Evolutionary conservation across 495 filamentous ascomycete genomes (phyloP).

Genomic region (Bacidia gigantensis): DNA sequence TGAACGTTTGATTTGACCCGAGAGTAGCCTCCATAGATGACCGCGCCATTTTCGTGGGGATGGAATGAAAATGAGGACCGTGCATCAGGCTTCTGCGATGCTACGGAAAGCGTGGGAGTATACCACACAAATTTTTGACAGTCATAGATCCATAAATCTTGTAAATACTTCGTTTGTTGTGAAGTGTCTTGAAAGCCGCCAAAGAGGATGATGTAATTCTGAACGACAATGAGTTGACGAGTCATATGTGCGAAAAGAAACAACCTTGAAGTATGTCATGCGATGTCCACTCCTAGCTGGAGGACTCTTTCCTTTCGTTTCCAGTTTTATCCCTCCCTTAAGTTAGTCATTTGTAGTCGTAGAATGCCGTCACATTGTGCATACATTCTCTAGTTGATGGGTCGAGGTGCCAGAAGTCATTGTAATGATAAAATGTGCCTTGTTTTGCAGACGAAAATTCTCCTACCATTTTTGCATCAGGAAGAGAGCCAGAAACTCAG

Average conservation of each 20-base stretch:
- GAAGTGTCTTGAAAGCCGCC: constrained; percentile 94
- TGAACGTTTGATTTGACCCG: constrained; percentile 55
- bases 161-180: constrained; percentile 80
- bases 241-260: constrained; percentile 27
- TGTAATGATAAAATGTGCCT: constrained; percentile 98
- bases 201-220: constrained; percentile 59
- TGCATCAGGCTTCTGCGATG: constrained; percentile 75
- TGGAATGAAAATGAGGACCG: constrained; percentile 81
- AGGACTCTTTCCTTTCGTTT: constrained; percentile 74
- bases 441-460: constrained; percentile 76
- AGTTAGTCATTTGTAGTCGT: background rate
- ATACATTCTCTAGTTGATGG: constrained; percentile 57
- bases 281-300: constrained; percentile 86
- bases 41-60: constrained; percentile 77
- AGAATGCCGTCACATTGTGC: background rate
- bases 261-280: constrained; percentile 80
- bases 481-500: constrained; percentile 11
- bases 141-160: constrained; percentile 55
- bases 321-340: constrained; percentile 53
- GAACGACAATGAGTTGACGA: constrained; percentile 5
- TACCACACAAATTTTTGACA: constrained; percentile 64
- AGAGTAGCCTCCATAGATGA: constrained; percentile 86
- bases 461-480: too few relatives aligned
- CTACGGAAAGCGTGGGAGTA: constrained; percentile 52
- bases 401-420: constrained; percentile 93